Base-by-base conservation (phyloP, 2,329 filamentous ascomycete species). In the Cladophialophora immunda region DNA sequence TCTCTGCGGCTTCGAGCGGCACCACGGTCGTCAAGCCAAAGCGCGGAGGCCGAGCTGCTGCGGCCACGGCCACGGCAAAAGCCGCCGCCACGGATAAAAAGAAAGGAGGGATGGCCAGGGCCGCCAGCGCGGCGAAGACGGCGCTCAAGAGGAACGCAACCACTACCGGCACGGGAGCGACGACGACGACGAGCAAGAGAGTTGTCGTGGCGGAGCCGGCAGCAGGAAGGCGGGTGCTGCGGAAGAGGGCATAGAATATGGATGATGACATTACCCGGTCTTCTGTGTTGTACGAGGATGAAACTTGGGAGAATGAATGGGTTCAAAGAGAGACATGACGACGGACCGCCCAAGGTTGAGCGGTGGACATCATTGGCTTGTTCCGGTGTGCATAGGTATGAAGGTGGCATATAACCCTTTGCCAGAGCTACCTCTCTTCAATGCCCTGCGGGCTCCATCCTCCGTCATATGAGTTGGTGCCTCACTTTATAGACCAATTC, bases 191-290 rank as follows among this genome's bases (percentile, higher is more conserved):
- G 7, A 80, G 78, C 66, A 78, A 78, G 67, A 75, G 73, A 32
- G 71, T 77, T 7, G 73, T 75, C 30, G 57, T 69, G 54, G 72
- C 71, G 34, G 78, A 81, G 55, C 71, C 75, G 32, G 69, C 76
- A 34, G 69, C 76, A 11, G 77, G 77, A 22, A 77, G 77, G 34
- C 75, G 81, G 58, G 76, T 79, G 13, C 71, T 82, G 66, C 78
- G 81, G 54, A 82, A 80, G 58, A 67, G 70, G 55, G 62, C 59
- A 9, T 71, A 70, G 13, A 19, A 34, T 52, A 34, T 15, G 32
- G 52, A 4, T 25, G 45, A 32, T 55, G 27, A 55, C 5, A 32
- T 32, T 55, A 27, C 30, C 32, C 15, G 13, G 25, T n/a, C 29
- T 50, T 11, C 45, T 25, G 45, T 25, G 6, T 25, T 11, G 9